Percentiles rank a stretch among this genome's conserved stretches.
These are phyloP conservation scores for Echeveria elegans DNA, from an alignment of 164 flowering plant species.

Conservation along the genomic window DNA sequence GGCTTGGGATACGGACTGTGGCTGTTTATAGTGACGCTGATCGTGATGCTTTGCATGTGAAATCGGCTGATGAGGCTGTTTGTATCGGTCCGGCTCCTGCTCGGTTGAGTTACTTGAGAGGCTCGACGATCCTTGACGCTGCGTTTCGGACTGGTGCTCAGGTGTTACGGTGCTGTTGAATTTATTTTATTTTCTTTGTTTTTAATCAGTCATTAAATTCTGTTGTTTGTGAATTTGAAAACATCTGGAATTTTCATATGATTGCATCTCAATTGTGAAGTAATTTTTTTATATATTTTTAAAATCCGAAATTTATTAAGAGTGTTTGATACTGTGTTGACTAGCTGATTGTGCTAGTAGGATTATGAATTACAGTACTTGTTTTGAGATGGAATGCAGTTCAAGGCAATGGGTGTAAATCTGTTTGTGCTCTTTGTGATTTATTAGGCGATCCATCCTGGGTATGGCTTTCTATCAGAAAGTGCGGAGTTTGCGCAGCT, in stretches of 20 bases:
- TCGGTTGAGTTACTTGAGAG: constrained; percentile 64
- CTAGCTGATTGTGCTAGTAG: neutral
- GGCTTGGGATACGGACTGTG: constrained; percentile 78
- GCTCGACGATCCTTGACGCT: constrained; percentile 57
- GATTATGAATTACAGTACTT: neutral
- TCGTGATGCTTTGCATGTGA: constrained; percentile 64
- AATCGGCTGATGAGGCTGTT: constrained; percentile 82
- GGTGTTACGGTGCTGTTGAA: constrained; percentile 24
- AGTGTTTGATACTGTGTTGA: neutral
- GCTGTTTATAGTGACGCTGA: constrained; percentile 96
- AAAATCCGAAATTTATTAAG: too few relatives aligned
- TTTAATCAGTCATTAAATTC: too few relatives aligned
- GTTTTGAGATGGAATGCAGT: constrained; percentile 3
- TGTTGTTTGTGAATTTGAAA: too few relatives aligned
- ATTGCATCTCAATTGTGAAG: neutral
- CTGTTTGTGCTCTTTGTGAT: constrained; percentile 20
- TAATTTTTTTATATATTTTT: too few relatives aligned
- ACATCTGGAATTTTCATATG: too few relatives aligned
- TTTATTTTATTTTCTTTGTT: neutral
- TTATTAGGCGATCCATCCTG: constrained; percentile 93
- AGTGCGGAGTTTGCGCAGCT: constrained; percentile 88
- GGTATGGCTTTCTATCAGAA: constrained; percentile 95
- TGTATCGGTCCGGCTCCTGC: constrained; percentile 86
- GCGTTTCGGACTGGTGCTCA: constrained; percentile 81
- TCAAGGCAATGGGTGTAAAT: neutral